Evolutionary conservation across 257 asterid genomes (phyloP).

Genomic region (Agastache rugosa): DNA sequence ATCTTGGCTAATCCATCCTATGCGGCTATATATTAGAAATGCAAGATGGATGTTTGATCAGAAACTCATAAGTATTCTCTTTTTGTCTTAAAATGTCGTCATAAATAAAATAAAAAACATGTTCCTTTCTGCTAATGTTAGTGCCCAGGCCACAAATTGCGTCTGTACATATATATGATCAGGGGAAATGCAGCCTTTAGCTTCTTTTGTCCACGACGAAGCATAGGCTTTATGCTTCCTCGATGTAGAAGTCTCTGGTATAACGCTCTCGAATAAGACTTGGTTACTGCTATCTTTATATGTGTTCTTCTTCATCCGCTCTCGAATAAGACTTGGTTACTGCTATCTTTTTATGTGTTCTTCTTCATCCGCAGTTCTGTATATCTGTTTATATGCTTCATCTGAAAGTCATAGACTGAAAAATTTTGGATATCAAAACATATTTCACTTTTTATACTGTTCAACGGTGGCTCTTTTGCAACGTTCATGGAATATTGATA

Average conservation of each 20-base stretch:
- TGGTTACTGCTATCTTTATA: neutral
- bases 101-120: neutral
- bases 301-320: neutral
- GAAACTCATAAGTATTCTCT: neutral
- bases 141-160: neutral
- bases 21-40: neutral
- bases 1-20: neutral
- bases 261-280: neutral
- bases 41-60: neutral
- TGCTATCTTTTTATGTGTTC: neutral
- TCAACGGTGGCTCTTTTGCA: neutral
- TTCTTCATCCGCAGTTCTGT: neutral
- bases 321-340: neutral
- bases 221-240: conserved; percentile 6
- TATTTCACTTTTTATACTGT: neutral
- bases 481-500: neutral
- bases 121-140: neutral
- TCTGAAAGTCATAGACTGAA: neutral
- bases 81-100: neutral
- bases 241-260: neutral
- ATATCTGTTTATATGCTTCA: neutral
- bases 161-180: neutral
- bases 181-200: neutral
- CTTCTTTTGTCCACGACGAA: conserved; percentile 1
- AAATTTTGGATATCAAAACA: neutral